Evolutionary conservation across 2,329 filamentous ascomycete genomes (phyloP).

Genomic region (Rhinocladiella similis): DNA sequence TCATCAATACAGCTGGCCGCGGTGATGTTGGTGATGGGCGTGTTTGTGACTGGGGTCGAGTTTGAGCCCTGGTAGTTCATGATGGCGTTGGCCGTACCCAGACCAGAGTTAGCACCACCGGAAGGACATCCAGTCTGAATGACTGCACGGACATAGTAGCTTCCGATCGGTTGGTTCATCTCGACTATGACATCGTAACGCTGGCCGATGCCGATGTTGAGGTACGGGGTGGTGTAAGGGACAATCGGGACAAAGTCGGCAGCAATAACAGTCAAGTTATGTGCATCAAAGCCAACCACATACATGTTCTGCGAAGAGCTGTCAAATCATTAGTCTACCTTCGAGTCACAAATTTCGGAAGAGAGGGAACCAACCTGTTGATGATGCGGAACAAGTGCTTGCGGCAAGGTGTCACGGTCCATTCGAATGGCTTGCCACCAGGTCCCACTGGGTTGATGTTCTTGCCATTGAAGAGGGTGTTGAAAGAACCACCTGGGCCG

Average conservation of each 20-base stretch:
- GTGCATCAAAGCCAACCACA: constrained; percentile 54
- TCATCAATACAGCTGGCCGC: constrained; percentile 32
- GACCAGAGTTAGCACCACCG: constrained; percentile 23
- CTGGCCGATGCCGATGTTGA: constrained; percentile 42
- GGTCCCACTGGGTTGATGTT: constrained; percentile 23
- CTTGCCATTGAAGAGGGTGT: constrained; percentile 31
- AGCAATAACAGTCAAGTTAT: constrained; percentile 54
- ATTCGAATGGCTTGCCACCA: constrained; percentile 23
- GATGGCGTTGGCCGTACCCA: constrained; percentile 29
- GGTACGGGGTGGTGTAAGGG: constrained; percentile 39
- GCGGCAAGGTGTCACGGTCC: constrained; percentile 32
- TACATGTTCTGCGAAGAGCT: constrained; percentile 51
- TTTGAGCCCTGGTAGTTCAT: constrained; percentile 30
- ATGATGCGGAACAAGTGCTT: constrained; percentile 38
- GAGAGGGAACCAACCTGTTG: constrained; percentile 29
- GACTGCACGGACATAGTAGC: constrained; percentile 28
- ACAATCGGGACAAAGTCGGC: constrained; percentile 27
- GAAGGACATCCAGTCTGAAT: constrained; percentile 27
- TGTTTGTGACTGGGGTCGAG: constrained; percentile 16
- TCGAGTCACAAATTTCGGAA: not conserved
- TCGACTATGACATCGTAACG: constrained; percentile 40
- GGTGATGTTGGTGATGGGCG: constrained; percentile 22
- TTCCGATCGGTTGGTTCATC: constrained; percentile 19
- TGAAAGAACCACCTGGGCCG: constrained; percentile 25
- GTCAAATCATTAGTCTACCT: not conserved